phyloP scores from a whole-genome alignment of 371 early-diverging fungal genomes.

The Mucor circinelloides region DNA sequence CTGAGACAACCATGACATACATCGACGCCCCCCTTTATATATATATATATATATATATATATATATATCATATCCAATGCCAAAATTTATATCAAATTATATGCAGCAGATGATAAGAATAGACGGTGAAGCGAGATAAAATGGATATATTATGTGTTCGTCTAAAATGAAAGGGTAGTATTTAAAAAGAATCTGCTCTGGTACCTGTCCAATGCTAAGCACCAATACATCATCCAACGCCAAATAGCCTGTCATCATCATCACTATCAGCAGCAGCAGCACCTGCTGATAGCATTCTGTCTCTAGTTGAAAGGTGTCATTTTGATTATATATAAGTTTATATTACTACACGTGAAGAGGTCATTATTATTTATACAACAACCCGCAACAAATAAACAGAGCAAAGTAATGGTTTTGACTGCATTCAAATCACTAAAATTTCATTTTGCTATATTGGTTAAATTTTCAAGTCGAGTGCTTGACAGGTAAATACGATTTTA shows the following conservation, averaged over 20 bases:
- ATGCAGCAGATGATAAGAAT: no score
- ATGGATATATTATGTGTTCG: neutral
- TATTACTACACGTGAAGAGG: neutral
- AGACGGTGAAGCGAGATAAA: neutral
- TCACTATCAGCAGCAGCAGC: neutral
- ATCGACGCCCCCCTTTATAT: neutral
- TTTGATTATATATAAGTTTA: neutral
- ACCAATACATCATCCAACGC: neutral
- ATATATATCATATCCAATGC: no score
- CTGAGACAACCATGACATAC: neutral
- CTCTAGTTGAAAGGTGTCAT: neutral
- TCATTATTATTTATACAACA: neutral
- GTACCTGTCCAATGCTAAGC: neutral
- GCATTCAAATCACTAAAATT: neutral
- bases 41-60: no score
- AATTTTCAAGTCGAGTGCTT: constrained; percentile 1
- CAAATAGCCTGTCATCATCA: neutral
- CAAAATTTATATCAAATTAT: no score
- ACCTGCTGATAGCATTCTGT: neutral
- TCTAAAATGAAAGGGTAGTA: neutral
- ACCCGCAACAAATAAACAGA: neutral
- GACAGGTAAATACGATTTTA: neutral
- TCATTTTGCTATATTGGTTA: constrained; percentile 4
- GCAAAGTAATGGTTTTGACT: neutral
- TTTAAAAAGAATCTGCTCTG: neutral